A percentile compares a stretch with the other conserved stretches of the same genome.
These are phyloP conservation scores for Veloboletus limbatus DNA, from an alignment of 1,284 basidiomycete genomes.

Conservation along the genomic window DNA sequence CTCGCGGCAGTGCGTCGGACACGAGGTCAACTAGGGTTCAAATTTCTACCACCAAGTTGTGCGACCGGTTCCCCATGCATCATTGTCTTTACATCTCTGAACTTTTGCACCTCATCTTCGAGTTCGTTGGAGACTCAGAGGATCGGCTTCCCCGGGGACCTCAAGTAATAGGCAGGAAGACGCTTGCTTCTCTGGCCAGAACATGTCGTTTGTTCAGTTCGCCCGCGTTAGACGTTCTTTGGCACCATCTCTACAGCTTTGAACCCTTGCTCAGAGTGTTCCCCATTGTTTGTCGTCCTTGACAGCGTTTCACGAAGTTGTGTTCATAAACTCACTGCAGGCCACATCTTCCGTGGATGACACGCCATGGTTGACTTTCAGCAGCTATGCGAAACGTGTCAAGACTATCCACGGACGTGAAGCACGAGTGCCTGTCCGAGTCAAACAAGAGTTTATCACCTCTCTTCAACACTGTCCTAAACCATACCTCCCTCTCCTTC, in stretches of 20 bases:
- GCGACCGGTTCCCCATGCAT: constrained; percentile 20
- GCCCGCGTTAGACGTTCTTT: constrained; percentile 19
- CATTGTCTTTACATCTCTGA: constrained; percentile 16
- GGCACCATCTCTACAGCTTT: constrained; percentile 13
- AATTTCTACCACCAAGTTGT: no score
- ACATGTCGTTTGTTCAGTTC: constrained; percentile 18
- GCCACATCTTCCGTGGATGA: not conserved
- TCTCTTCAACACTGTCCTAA: constrained; percentile 3
- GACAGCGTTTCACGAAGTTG: no score
- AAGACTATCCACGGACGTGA: constrained; percentile 8
- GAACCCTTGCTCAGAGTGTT: constrained; percentile 9
- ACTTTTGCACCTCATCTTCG: constrained; percentile 12
- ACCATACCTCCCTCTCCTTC: constrained; percentile 13
- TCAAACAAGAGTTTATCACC: not conserved
- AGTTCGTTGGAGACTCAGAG: constrained; percentile 1
- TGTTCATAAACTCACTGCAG: constrained; percentile 4
- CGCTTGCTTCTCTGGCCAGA: constrained; percentile 16
- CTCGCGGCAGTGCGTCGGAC: no score
- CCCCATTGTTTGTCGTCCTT: constrained; percentile 11
- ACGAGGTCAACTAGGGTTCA: no score
- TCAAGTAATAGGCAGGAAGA: constrained; percentile 2
- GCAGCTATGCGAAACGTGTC: constrained; percentile 18
- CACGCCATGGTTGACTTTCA: constrained; percentile 11
- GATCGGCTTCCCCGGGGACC: not conserved
- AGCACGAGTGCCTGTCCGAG: not conserved